Base-by-base conservation (phyloP, 176 grass and related monocot species). In the Luzula sylvatica region DNA sequence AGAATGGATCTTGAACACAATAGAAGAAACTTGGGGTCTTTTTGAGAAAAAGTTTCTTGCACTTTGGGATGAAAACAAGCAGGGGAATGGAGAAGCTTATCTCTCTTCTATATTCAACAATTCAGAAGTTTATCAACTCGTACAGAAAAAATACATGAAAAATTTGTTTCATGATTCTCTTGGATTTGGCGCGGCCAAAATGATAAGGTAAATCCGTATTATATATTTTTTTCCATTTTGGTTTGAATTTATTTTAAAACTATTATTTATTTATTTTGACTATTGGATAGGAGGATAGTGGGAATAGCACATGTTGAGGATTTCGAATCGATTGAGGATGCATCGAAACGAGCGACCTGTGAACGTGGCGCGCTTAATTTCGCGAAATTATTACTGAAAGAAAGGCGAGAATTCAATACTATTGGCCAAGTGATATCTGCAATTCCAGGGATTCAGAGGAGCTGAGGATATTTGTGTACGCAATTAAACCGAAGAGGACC, bases 151-250 rank as follows among this genome's bases (percentile, higher is more conserved):
- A 41, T 98, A 98, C 75, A 80, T 98, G 71, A 58, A 23, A 49
- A 65, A 63, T 67, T 46, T 98, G 59, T 68, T 98, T 62, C 85
- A 90, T 72, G 92, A 87, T 51, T 73, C 81, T 65, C 81, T 98
- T 71, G 92, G 85, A 71, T 98, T 98, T 77, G 85, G 85, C 70
- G 57, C 85, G 11, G 85, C 92, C 45, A 98, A 98, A 74, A 98
- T 98, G 85, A 98, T 86, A 70, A 86, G 92, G 92, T 96, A 82
- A 25, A 23, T 61, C 39, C 25, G 23, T n/a, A n/a, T n/a, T n/a
- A n/a, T n/a, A n/a, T n/a, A n/a, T n/a, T n/a, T n/a, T n/a, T n/a
- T n/a, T n/a, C n/a, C n/a, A n/a, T n/a, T n/a, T n/a, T n/a, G n/a
- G n/a, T n/a, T n/a, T n/a, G n/a, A n/a, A n/a, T n/a, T n/a, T n/a